These are phyloP conservation scores for Penicillium silybi DNA, from an alignment of 495 filamentous ascomycete species.

Conservation along the genomic window DNA sequence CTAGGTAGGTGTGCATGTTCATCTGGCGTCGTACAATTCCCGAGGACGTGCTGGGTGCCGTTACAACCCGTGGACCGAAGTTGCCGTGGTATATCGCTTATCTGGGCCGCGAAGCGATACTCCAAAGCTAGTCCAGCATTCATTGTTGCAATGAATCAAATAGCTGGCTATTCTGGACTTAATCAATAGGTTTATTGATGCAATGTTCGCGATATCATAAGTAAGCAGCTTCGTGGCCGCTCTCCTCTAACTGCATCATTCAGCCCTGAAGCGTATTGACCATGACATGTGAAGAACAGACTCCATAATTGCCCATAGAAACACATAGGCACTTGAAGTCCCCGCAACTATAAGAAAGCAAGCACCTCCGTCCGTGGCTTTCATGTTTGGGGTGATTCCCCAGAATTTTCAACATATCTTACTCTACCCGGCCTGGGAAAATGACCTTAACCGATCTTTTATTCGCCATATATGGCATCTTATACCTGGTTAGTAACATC, in stretches of 20 bases:
- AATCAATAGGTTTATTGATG: too few species aligned
- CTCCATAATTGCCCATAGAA: too few species aligned
- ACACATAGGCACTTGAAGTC: too few species aligned
- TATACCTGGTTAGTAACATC: not conserved
- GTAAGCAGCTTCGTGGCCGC: too few species aligned
- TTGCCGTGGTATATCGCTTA: not conserved
- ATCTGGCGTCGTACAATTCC: not conserved
- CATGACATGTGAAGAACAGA: not conserved
- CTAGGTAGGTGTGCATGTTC: too few species aligned
- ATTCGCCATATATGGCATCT: not conserved
- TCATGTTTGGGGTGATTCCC: not conserved
- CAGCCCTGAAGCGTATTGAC: not conserved
- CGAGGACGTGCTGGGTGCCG: not conserved
- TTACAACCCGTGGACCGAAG: not conserved
- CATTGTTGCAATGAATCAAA: too few species aligned
- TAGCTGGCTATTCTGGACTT: too few species aligned
- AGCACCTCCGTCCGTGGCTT: not conserved
- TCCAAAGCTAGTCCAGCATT: too few species aligned
- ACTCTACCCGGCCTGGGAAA: not conserved
- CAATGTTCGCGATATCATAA: too few species aligned
- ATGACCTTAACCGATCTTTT: not conserved
- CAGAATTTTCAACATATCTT: not conserved
- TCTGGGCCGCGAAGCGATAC: too few species aligned
- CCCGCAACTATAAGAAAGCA: too few species aligned
- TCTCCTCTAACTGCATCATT: too few species aligned